Conservation (phyloP, 768 basidiomycete species). For the Serendipita sp. region DNA sequence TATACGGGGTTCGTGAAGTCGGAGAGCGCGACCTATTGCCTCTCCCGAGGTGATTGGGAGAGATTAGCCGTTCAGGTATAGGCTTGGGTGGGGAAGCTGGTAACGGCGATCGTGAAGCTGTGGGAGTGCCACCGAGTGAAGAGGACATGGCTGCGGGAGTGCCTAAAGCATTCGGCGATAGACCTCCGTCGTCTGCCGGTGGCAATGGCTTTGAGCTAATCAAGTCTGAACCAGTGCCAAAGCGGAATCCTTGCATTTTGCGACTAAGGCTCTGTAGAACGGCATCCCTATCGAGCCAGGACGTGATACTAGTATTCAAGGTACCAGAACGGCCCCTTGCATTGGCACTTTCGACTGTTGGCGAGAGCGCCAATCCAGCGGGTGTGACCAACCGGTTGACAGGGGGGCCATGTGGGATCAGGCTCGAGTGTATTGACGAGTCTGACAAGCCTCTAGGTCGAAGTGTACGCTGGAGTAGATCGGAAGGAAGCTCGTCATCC, state of each 20-base stretch:
- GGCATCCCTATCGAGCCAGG: conserved; percentile 15
- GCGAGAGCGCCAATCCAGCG: conserved; percentile 24
- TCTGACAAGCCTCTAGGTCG: conserved; percentile 74
- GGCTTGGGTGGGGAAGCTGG: neutral
- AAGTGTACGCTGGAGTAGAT: conserved; percentile 50
- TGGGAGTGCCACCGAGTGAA: neutral
- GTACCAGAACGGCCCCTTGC: neutral
- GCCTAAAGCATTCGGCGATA: neutral
- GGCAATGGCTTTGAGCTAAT: neutral
- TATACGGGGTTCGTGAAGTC: no score
- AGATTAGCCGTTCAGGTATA: neutral
- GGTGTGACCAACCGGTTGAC: neutral
- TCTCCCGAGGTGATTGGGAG: neutral
- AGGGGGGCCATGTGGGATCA: conserved; percentile 21
- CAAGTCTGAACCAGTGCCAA: conserved; percentile 6
- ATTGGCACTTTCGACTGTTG: conserved; percentile 1
- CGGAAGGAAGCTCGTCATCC: conserved; percentile 25
- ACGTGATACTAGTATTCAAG: neutral
- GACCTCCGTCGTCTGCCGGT: neutral
- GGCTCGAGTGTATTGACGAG: conserved; percentile 82
- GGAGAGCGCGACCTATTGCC: neutral
- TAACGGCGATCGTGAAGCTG: neutral
- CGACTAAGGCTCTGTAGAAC: conserved; percentile 20
- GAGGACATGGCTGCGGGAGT: neutral
- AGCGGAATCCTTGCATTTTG: conserved; percentile 18